Evolutionary conservation across 139 green algal genomes (phyloP).

Genomic region (Diplosphaera chodatii): DNA sequence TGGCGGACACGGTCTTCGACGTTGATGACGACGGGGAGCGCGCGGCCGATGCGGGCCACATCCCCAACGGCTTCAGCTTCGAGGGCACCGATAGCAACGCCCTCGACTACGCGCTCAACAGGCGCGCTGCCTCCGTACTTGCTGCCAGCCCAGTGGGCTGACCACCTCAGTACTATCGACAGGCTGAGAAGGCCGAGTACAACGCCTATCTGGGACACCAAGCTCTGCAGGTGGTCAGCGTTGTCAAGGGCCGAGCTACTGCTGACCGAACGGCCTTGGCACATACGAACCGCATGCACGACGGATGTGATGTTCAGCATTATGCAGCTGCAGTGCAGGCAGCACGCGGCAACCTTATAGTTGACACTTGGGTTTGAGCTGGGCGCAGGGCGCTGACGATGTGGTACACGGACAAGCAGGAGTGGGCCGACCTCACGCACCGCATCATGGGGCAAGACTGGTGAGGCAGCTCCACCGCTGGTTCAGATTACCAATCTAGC

Average conservation of each 20-base stretch:
- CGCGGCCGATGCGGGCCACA: slow-evolving; percentile 38
- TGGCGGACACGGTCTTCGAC: slow-evolving; percentile 83
- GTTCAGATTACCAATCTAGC: too few relatives aligned
- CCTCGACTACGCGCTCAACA: slow-evolving; percentile 85
- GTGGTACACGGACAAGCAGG: slow-evolving; percentile 71
- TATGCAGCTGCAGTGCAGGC: too few relatives aligned
- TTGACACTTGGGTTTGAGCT: neutral
- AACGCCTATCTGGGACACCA: too few relatives aligned
- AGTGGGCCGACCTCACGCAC: slow-evolving; percentile 55
- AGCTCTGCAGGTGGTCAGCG: too few relatives aligned
- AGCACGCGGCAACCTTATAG: too few relatives aligned
- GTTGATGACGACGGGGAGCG: slow-evolving; percentile 70
- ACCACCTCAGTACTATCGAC: too few relatives aligned
- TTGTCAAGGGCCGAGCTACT: too few relatives aligned
- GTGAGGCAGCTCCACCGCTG: slow-evolving; percentile 17
- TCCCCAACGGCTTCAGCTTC: slow-evolving; percentile 87
- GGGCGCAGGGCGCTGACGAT: slow-evolving; percentile 54
- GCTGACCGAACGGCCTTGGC: too few relatives aligned
- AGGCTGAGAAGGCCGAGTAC: too few relatives aligned
- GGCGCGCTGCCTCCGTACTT: slow-evolving; percentile 9
- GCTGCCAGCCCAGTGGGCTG: too few relatives aligned
- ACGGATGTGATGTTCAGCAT: too few relatives aligned
- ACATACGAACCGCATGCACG: too few relatives aligned
- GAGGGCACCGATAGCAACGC: slow-evolving; percentile 73
- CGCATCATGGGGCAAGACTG: slow-evolving; percentile 84